Percentiles rank a stretch among this genome's conserved stretches.
phyloP scores from a whole-genome alignment of 495 filamentous ascomycete species.

The Penicillium macrosclerotiorum region DNA sequence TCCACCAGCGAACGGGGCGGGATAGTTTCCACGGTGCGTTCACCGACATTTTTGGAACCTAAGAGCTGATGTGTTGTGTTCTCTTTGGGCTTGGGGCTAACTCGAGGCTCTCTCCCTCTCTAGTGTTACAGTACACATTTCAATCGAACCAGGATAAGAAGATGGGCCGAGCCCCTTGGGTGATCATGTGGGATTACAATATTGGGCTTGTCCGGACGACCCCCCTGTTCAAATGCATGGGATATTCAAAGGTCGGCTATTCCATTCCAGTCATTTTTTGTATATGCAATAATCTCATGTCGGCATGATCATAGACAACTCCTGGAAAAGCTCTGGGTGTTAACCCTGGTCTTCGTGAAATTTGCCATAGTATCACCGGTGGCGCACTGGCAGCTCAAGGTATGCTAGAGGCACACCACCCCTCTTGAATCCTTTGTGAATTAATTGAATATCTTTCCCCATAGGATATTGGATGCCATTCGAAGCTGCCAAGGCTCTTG shows the following conservation, averaged over 20 bases:
- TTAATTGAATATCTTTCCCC: constrained; percentile 13
- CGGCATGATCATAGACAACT: constrained; percentile 59
- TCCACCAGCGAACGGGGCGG: constrained; percentile 78
- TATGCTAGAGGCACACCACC: constrained; percentile 29
- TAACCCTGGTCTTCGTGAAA: constrained; percentile 79
- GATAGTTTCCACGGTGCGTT: constrained; percentile 79
- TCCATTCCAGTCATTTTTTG: not conserved
- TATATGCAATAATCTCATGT: constrained; percentile 12
- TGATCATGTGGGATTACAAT: constrained; percentile 95
- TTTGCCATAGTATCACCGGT: constrained; percentile 92
- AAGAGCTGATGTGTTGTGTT: not conserved
- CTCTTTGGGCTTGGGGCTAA: not conserved
- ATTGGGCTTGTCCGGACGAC: constrained; percentile 94
- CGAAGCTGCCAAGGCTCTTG: constrained; percentile 75
- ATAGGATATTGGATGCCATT: constrained; percentile 99
- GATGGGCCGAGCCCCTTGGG: constrained; percentile 61
- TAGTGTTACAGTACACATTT: constrained; percentile 95
- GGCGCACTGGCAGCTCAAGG: constrained; percentile 88
- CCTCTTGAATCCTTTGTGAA: not conserved
- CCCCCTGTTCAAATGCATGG: constrained; percentile 87
- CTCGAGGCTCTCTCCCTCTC: not conserved
- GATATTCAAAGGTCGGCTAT: constrained; percentile 79
- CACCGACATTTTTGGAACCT: not conserved
- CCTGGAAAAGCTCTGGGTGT: constrained; percentile 75
- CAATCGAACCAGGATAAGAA: constrained; percentile 63